Percentiles rank a stretch among this genome's conserved stretches.
phyloP scores from a whole-genome alignment of 2,329 filamentous ascomycete genomes.

The Cladosporium sp. region DNA sequence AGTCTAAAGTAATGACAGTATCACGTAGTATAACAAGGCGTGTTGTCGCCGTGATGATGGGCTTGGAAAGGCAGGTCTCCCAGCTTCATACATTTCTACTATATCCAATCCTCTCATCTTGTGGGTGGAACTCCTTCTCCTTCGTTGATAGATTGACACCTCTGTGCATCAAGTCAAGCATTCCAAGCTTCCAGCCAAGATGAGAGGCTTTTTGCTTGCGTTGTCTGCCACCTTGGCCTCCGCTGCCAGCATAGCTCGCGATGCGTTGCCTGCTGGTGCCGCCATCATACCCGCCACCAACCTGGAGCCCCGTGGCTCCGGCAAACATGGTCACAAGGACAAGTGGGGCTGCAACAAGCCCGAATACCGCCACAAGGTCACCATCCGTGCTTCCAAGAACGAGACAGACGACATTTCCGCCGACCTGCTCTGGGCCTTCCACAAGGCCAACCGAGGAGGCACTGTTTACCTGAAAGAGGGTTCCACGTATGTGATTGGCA shows the following conservation, averaged over 20 bases:
- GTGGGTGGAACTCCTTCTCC: not conserved
- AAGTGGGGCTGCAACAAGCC: conserved; percentile 25
- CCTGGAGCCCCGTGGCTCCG: conserved; percentile 4
- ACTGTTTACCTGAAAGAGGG: conserved; percentile 57
- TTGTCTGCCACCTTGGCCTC: conserved; percentile 15
- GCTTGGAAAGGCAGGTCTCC: not conserved
- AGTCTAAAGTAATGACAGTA: not conserved
- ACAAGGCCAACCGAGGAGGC: conserved; percentile 61
- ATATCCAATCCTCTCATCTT: not conserved
- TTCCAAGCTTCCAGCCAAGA: conserved; percentile 14
- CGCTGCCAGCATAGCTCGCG: conserved; percentile 20
- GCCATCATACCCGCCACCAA: not conserved
- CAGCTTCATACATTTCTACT: not conserved
- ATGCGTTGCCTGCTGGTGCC: conserved; percentile 15
- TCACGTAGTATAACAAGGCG: not conserved
- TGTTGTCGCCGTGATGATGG: not conserved
- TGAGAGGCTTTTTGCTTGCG: conserved; percentile 15
- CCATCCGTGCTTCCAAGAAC: conserved; percentile 55
- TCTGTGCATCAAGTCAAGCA: conserved; percentile 1
- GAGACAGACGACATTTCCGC: conserved; percentile 60
- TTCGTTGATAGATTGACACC: not conserved
- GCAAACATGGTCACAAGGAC: conserved; percentile 19
- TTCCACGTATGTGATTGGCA: conserved; percentile 60
- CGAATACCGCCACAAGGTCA: conserved; percentile 48
- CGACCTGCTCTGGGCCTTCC: conserved; percentile 57